phyloP scores from a whole-genome alignment of 169 alveolate species.

The Plasmodium coatneyi region DNA sequence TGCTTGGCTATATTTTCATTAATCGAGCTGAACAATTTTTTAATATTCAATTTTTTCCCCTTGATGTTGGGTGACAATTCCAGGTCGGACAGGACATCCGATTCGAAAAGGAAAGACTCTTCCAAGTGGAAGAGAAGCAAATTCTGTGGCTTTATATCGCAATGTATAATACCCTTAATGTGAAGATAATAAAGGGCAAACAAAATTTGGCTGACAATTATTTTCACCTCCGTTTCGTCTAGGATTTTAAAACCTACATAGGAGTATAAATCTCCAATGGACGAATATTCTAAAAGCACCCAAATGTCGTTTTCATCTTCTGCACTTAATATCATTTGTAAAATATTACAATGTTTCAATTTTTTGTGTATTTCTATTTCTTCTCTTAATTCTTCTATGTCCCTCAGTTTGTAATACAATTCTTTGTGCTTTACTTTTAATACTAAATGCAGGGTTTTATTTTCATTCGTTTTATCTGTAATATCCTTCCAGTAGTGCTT shows the following conservation, averaged over 20 bases:
- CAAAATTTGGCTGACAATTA: slow-evolving; percentile 79
- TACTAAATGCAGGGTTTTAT: slow-evolving; percentile 23
- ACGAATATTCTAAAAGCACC: slow-evolving; percentile 76
- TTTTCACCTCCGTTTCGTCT: slow-evolving; percentile 78
- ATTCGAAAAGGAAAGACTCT: neutral
- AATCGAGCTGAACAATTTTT: slow-evolving; percentile 30
- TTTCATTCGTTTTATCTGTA: neutral
- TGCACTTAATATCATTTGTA: slow-evolving; percentile 71
- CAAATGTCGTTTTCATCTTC: slow-evolving; percentile 74
- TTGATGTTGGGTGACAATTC: neutral
- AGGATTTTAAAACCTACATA: slow-evolving; percentile 64
- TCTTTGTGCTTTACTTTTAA: slow-evolving; percentile 54
- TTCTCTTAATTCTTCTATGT: slow-evolving; percentile 26
- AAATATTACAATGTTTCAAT: slow-evolving; percentile 58
- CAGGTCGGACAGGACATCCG: slow-evolving; percentile 1
- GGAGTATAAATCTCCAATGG: slow-evolving; percentile 73
- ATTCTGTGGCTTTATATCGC: slow-evolving; percentile 87
- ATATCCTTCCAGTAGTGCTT: neutral
- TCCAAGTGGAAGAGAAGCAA: slow-evolving; percentile 77
- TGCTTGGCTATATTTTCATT: slow-evolving; percentile 1
- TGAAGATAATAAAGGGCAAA: slow-evolving; percentile 83
- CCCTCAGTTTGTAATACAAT: slow-evolving; percentile 29
- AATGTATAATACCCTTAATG: slow-evolving; percentile 80
- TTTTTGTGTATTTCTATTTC: slow-evolving; percentile 67
- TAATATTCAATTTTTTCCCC: slow-evolving; percentile 17